These are phyloP conservation scores for Daldinia caldariorum DNA, from an alignment of 495 filamentous ascomycete genomes.

Conservation along the genomic window DNA sequence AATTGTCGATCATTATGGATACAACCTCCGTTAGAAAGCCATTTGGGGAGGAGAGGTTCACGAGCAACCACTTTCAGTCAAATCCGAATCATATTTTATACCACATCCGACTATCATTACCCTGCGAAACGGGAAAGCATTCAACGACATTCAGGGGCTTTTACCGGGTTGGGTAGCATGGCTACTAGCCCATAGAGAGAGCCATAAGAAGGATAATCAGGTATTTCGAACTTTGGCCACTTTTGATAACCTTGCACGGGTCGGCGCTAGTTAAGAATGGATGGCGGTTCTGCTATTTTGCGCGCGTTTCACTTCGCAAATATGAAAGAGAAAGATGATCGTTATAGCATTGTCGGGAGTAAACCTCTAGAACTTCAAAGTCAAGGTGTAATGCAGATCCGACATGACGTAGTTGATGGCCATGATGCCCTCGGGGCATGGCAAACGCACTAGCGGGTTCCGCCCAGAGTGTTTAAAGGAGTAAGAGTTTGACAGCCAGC, in stretches of 20 bases:
- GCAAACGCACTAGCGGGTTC: conserved; percentile 19
- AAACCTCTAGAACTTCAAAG: conserved; percentile 32
- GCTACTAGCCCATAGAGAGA: conserved; percentile 20
- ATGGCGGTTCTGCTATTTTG: conserved; percentile 42
- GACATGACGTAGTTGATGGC: conserved; percentile 28
- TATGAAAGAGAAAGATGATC: conserved; percentile 37
- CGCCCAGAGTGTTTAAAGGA: conserved; percentile 26
- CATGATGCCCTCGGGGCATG: conserved; percentile 18
- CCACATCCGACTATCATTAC: conserved; percentile 15
- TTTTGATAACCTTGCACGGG: conserved; percentile 40
- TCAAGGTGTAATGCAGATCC: conserved; percentile 37
- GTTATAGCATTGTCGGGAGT: conserved; percentile 38
- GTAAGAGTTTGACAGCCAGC: conserved; percentile 29
- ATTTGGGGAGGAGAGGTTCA: conserved; percentile 1
- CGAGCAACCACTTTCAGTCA: conserved; percentile 1
- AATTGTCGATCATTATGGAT: conserved; percentile 34
- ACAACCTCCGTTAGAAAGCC: conserved; percentile 7
- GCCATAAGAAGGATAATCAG: conserved; percentile 31
- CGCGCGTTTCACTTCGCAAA: conserved; percentile 41
- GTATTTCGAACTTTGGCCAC: conserved; percentile 33
- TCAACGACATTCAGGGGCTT: conserved; percentile 16
- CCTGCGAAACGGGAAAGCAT: conserved; percentile 6
- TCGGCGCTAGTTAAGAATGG: conserved; percentile 44
- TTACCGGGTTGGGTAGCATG: conserved; percentile 18
- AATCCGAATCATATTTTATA: conserved; percentile 11